These are phyloP conservation scores for Clonostachys rhizophaga DNA, from an alignment of 2,329 filamentous ascomycete species.

Conservation along the genomic window DNA sequence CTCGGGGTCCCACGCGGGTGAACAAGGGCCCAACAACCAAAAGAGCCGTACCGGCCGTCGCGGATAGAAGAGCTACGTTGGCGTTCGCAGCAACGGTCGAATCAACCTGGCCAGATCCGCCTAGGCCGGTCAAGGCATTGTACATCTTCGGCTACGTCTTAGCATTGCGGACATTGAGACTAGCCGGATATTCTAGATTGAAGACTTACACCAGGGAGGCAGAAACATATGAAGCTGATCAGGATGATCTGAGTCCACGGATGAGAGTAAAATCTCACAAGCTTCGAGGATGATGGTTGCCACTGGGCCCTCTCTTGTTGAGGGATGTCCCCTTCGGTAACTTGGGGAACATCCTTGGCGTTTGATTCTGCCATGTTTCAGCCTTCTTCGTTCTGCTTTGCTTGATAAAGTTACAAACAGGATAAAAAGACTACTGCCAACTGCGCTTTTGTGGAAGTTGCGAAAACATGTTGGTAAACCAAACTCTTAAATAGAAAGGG, in stretches of 20 bases:
- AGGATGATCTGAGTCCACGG: slow-evolving; percentile 42
- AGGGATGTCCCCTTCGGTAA: neutral
- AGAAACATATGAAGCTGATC: slow-evolving; percentile 44
- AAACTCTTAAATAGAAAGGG: too few species aligned
- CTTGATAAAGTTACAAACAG: too few species aligned
- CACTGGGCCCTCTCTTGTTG: neutral
- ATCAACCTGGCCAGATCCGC: slow-evolving; percentile 39
- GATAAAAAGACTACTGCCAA: too few species aligned
- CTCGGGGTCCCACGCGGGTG: slow-evolving; percentile 31
- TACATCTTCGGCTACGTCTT: slow-evolving; percentile 29
- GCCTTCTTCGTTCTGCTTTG: too few species aligned
- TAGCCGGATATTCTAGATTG: neutral
- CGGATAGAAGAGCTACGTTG: slow-evolving; percentile 34
- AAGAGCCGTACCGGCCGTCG: slow-evolving; percentile 33
- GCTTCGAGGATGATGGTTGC: slow-evolving; percentile 6
- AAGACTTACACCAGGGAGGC: slow-evolving; percentile 33
- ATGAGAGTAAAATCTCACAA: slow-evolving; percentile 26
- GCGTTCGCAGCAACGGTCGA: slow-evolving; percentile 38
- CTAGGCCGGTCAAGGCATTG: slow-evolving; percentile 37
- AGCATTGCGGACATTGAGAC: neutral
- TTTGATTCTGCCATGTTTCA: too few species aligned
- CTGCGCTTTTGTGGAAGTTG: too few species aligned
- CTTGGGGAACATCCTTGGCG: too few species aligned
- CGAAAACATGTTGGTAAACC: too few species aligned
- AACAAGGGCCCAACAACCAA: slow-evolving; percentile 38